Conservation (phyloP, 768 basidiomycete genomes). For the Lactarius sanguifluus region DNA sequence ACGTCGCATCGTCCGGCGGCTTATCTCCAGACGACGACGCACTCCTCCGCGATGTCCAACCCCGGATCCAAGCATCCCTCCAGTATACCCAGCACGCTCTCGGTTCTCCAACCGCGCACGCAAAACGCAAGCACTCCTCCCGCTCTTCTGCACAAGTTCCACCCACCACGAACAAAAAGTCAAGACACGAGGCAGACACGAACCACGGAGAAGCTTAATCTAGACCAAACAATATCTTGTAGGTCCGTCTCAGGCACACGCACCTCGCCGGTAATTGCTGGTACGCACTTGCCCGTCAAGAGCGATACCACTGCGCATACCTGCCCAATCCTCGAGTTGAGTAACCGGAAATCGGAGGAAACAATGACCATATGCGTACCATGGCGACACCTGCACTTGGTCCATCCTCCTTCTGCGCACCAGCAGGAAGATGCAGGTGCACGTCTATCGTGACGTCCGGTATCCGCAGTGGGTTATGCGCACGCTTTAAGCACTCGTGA, state of each 20-base stretch:
- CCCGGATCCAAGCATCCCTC: too few species aligned
- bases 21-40: too few species aligned
- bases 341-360: not conserved
- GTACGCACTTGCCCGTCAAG: constrained; percentile 71
- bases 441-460: constrained; percentile 69
- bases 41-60: too few species aligned
- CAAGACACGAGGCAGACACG: too few species aligned
- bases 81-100: too few species aligned
- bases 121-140: too few species aligned
- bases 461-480: constrained; percentile 73
- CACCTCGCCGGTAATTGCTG: constrained; percentile 94
- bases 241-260: not conserved
- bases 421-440: constrained; percentile 86
- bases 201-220: constrained; percentile 84
- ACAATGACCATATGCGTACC: constrained; percentile 42
- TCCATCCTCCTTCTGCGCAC: constrained; percentile 92
- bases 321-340: constrained; percentile 37
- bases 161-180: too few species aligned
- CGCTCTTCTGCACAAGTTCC: too few species aligned
- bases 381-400: constrained; percentile 90
- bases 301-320: constrained; percentile 86
- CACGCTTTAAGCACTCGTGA: constrained; percentile 67
- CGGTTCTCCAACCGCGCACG: too few species aligned
- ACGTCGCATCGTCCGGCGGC: too few species aligned
- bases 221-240: constrained; percentile 28